Evolutionary conservation across 2,329 filamentous ascomycete species (phyloP).

Genomic region (Alternaria hordeiaustralica): DNA sequence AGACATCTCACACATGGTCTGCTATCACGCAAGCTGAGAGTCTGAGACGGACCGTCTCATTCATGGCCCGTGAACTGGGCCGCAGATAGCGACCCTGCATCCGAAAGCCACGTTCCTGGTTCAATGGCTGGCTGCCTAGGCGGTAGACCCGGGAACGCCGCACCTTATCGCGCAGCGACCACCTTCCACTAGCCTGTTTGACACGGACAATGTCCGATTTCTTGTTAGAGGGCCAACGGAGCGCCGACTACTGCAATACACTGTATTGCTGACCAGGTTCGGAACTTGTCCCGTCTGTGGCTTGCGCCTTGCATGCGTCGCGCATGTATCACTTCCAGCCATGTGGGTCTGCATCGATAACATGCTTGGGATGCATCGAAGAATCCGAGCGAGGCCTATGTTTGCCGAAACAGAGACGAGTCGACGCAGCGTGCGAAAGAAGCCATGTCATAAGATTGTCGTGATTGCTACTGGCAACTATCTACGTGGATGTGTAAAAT

Average conservation of each 20-base stretch:
- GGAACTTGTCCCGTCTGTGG: constrained; percentile 11
- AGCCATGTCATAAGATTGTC: not conserved
- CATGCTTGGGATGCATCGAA: not conserved
- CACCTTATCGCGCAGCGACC: constrained; percentile 11
- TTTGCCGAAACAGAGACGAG: not conserved
- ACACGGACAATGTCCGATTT: not conserved
- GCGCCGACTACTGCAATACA: constrained; percentile 3
- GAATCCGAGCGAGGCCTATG: not conserved
- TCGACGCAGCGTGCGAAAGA: not conserved
- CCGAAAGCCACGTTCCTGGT: constrained; percentile 7
- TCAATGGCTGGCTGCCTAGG: constrained; percentile 7
- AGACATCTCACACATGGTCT: not conserved
- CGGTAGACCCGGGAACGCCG: constrained; percentile 8
- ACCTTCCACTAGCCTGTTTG: constrained; percentile 7
- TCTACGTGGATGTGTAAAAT: not conserved
- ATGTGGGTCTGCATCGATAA: constrained; percentile 2
- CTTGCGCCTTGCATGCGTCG: constrained; percentile 12
- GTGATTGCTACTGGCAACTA: not conserved
- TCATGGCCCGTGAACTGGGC: not conserved
- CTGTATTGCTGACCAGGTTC: constrained; percentile 2
- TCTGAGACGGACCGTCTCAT: not conserved
- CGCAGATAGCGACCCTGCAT: constrained; percentile 8
- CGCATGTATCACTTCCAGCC: constrained; percentile 8
- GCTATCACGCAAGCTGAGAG: not conserved
- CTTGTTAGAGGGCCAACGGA: constrained; percentile 1